These are phyloP conservation scores for Saturnispora sanitii DNA, from an alignment of 805 yeast species.

Conservation along the genomic window DNA sequence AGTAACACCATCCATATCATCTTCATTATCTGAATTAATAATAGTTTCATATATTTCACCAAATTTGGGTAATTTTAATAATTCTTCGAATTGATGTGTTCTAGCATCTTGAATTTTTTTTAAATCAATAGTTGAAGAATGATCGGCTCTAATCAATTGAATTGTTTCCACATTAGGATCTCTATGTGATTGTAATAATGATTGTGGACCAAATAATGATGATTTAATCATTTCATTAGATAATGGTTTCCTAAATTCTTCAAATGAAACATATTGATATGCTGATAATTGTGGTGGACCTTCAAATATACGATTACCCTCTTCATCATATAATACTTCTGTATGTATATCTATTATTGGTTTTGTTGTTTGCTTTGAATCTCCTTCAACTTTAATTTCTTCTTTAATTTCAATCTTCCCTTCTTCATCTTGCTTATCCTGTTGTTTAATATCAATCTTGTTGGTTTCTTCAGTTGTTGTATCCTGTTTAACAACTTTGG, in stretches of 20 bases:
- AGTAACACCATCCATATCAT: conserved; percentile 34
- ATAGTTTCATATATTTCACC: conserved; percentile 42
- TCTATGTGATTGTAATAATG: conserved; percentile 41
- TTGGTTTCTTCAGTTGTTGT: not conserved
- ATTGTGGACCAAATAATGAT: conserved; percentile 53
- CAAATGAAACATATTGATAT: conserved; percentile 43
- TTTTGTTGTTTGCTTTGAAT: not conserved
- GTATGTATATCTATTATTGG: not conserved
- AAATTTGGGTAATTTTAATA: conserved; percentile 46
- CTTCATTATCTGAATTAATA: conserved; percentile 34
- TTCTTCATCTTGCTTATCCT: not conserved
- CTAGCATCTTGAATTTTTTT: conserved; percentile 19
- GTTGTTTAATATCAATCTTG: not conserved
- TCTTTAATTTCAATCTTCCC: not conserved
- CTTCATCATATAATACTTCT: conserved; percentile 8
- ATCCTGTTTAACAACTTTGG: too few species aligned
- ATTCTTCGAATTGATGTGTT: conserved; percentile 30
- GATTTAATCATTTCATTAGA: conserved; percentile 25
- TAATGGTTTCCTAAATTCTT: conserved; percentile 34
- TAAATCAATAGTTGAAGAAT: conserved; percentile 20
- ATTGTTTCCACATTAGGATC: conserved; percentile 42
- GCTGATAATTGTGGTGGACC: conserved; percentile 64
- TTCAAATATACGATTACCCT: conserved; percentile 29
- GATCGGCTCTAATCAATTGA: conserved; percentile 22
- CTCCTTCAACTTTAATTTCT: not conserved